Base-by-base conservation (phyloP, 2,329 filamentous ascomycete species). In the Sphaerostilbella broomeana region DNA sequence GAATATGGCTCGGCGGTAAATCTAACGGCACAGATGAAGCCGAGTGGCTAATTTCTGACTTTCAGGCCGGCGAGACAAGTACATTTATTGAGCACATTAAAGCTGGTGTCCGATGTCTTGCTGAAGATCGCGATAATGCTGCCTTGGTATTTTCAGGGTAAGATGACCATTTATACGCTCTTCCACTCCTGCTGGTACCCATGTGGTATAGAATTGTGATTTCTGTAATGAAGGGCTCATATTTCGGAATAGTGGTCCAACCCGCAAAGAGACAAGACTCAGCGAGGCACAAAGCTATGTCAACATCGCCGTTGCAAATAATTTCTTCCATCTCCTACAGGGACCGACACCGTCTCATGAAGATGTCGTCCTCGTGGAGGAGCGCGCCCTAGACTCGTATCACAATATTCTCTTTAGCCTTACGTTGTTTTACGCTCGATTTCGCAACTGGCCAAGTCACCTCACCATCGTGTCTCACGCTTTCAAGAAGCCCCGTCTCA, bases 371-470 rank as follows among this genome's bases (percentile, higher is more conserved):
- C 55, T 76, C 0, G 54, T 77, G 2, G 88, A 95, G 55, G 73
- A 80, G 7, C 70, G 75, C 39, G 86, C 89, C 0, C 78, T 90
- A 1, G 89, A 95, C 60, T 90, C 84, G 2, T 90, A 86, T 54
- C 81, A 88, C 56, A 95, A 95, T 56, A 64, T 95, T 5, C 63
- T 94, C 12, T 88, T 89, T 57, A 83, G 82, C 10, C 66, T 94
- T 3, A 51, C 68, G 12, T 55, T 63, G 24, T 78, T 76, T 52
- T 62, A 64, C 45, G 45, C 55, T 25, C 51, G 49, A 9, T 62
- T 63, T 2, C 50, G 57, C 6, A 22, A 22, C 8, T 86, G 80
- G 70, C 82, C 83, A 0, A 35, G 38, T 2, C 63, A 59, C 5
- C 53, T 87, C 12, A 83, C 76, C 13, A 65, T 87, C 15, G 65